phyloP scores from a whole-genome alignment of 164 flowering plant species.

The Saururus chinensis region DNA sequence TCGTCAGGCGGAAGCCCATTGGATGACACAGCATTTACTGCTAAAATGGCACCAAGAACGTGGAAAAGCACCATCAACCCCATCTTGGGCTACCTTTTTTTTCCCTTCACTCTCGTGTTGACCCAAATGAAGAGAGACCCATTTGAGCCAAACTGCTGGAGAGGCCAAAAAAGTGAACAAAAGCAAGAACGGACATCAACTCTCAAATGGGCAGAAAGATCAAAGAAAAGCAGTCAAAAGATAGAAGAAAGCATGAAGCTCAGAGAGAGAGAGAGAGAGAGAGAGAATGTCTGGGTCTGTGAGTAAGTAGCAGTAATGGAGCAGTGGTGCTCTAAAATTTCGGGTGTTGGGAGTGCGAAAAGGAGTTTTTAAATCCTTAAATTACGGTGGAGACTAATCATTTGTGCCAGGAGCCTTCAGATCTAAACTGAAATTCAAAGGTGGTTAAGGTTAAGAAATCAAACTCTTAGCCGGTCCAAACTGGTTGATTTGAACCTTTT shows the following conservation, averaged over 20 bases:
- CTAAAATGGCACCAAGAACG: constrained; percentile 25
- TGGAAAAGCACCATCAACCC: constrained; percentile 4
- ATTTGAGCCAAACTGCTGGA: not conserved
- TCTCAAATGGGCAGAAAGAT: not conserved
- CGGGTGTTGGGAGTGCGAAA: no score
- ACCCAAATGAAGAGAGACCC: not conserved
- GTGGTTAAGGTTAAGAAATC: no score
- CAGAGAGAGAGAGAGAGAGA: no score
- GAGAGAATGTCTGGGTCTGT: no score
- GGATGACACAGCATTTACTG: constrained; percentile 20
- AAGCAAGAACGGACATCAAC: not conserved
- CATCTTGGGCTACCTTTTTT: not conserved
- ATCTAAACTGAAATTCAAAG: no score
- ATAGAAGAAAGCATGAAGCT: not conserved
- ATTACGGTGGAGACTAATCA: no score
- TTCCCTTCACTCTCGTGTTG: not conserved
- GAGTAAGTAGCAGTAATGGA: no score
- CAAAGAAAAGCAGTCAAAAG: not conserved
- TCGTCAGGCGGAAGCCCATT: constrained; percentile 34
- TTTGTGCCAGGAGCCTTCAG: no score
- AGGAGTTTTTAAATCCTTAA: no score
- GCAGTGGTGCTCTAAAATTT: no score
- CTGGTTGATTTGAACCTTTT: no score
- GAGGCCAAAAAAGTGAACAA: not conserved
- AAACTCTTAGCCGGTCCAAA: no score